Evolutionary conservation across 1,284 basidiomycete species (phyloP).

Genomic region (Kwoniella shivajii): DNA sequence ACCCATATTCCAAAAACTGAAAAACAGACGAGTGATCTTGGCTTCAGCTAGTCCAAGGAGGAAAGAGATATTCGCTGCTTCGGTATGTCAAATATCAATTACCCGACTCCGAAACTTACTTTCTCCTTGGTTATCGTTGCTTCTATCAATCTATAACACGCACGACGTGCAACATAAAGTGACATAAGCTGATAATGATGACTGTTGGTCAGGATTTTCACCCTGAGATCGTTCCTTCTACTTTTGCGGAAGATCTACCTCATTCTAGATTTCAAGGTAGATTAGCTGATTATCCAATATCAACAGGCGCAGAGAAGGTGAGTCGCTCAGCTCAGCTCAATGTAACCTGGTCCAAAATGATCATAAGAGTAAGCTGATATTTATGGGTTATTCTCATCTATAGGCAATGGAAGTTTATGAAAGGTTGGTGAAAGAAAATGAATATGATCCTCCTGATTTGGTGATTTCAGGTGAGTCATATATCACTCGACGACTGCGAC

Average conservation of each 20-base stretch:
- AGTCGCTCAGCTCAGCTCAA: too few species aligned
- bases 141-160: conserved; percentile 68
- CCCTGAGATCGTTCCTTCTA: conserved; percentile 86
- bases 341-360: background rate
- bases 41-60: conserved; percentile 84
- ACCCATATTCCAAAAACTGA: conserved; percentile 70
- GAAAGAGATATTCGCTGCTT: conserved; percentile 77
- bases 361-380: background rate
- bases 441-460: conserved; percentile 85
- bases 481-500: background rate
- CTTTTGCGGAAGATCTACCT: conserved; percentile 79
- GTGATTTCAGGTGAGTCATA: conserved; percentile 76
- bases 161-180: too few species aligned
- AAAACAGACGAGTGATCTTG: conserved; percentile 71
- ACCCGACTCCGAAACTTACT: conserved; percentile 60
- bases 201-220: conserved; percentile 67
- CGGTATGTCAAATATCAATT: conserved; percentile 82
- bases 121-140: conserved; percentile 81
- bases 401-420: conserved; percentile 88
- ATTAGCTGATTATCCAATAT: conserved; percentile 88
- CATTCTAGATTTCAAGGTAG: conserved; percentile 68
- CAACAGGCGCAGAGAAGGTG: conserved; percentile 85
- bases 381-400: background rate
- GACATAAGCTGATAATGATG: conserved; percentile 7
- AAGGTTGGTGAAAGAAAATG: conserved; percentile 69